Evolutionary conservation across 176 grass and related monocot genomes (phyloP), one percentile per base, ranked within the genome.

Genomic region (Aegilops longissima): DNA sequence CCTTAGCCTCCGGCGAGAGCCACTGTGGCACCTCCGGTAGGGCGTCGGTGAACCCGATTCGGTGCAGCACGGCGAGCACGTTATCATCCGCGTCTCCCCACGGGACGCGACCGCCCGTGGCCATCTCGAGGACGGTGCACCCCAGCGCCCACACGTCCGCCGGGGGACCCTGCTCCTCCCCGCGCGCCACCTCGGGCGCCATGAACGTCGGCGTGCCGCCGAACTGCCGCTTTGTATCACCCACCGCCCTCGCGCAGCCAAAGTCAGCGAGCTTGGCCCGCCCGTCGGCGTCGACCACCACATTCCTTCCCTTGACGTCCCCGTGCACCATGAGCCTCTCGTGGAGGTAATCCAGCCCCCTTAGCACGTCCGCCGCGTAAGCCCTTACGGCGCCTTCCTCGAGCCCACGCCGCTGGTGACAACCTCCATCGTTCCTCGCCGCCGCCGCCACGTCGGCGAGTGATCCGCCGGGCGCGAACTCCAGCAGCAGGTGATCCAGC

Each of bases 111-210:
- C 94, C 84, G 8, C 56, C 56, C 6, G 89, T 95, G 9, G 66
- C 64, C 81, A 95, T 89, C 87, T 91, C 94, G 7, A 95, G 3
- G 56, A 85, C 14, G 0, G 71, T 90, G 80, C 93, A 95, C 1
- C 86, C 90, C 0, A 90, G 83, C 0, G 90, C 86, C 90, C 91
- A 93, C 10, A 95, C 89, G 59, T 93, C 89, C 30, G 88, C 93
- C 0, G 86, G 23, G 2, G 40, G 88, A 11, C 89, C 77, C 59
- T 90, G 88, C 83, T 87, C 84, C 39, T 93, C 87, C 12, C 87
- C 91, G 24, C 94, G 84, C 6, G 86, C 88, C 2, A 91, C 94
- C 74, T 95, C 94, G 2, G 93, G 90, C 20, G 90, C 87, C 93
- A 95, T 90, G 79, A 92, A 90, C 83, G 82, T 68, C 58, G 83